These are phyloP conservation scores for Sonneratia alba DNA, from an alignment of 345 rosid genomes.

Conservation along the genomic window DNA sequence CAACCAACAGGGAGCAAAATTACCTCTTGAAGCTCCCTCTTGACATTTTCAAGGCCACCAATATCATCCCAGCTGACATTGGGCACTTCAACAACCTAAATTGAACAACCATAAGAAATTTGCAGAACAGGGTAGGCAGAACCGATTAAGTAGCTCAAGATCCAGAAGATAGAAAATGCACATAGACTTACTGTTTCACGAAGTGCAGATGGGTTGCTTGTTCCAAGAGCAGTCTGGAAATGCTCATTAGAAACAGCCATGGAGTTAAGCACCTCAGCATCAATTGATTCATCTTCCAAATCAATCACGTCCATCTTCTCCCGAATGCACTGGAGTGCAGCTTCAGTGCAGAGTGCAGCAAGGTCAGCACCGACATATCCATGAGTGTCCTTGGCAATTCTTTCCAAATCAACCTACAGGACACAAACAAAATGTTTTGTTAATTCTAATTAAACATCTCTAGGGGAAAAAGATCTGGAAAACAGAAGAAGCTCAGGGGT, in stretches of 20 bases:
- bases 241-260: constrained; percentile 93
- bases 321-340: constrained; percentile 95
- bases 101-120: background rate
- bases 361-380: constrained; percentile 99
- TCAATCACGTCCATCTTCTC: constrained; percentile 98
- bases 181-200: constrained; percentile 16
- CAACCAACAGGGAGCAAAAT: background rate
- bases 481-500: background rate
- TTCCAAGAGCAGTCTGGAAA: constrained; percentile 56
- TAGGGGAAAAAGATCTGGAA: background rate
- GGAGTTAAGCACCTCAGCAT: constrained; percentile 84
- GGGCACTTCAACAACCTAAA: constrained; percentile 90
- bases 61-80: constrained; percentile 85
- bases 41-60: constrained; percentile 93
- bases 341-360: constrained; percentile 93
- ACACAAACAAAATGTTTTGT: background rate
- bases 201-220: constrained; percentile 18
- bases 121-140: background rate
- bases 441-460: background rate
- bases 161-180: background rate
- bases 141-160: too few relatives aligned
- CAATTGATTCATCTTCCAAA: constrained; percentile 89
- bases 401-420: constrained; percentile 79
- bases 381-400: constrained; percentile 81
- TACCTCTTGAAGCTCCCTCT: constrained; percentile 96